Evolutionary conservation across 129 eudicot species (phyloP), one percentile per base, ranked within the genome.

Genomic region (Tagetes patula): DNA sequence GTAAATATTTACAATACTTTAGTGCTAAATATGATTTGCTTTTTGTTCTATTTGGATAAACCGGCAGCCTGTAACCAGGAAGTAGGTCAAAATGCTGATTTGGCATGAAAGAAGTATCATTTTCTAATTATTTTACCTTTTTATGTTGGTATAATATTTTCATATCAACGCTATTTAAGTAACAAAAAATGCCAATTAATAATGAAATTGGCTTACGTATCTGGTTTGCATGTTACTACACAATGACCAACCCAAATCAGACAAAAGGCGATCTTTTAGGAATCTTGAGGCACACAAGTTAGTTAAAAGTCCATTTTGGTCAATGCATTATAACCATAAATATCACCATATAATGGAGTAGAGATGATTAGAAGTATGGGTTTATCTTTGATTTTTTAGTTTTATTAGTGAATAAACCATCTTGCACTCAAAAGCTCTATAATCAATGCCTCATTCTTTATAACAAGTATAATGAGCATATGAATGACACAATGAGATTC

Each of bases 21-120:
- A 66, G 4, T 12, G 31, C 45, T 36, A 48, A 49, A 69, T 58
- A 8, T 58, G 8, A 32, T 32, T 55, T 10, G 34, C 2, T 58
- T 32, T 58, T 32, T 58, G 40, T 58, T 40, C 14, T 31, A 58
- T 32, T 32, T 32, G 39, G 64, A 32, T 58, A 39, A 58, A 5
- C 61, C 14, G 3, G 34, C 7, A 20, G 27, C 39, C 4, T 30
- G 10, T 32, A 20, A 4, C 27, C 3, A 0, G 62, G 62, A 30
- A 55, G 10, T 55, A 55, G 62, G 36, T 55, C 62, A 27, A 55
- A 55, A 55, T 55, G 62, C 62, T 55, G 62, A 30, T 30, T 55
- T 55, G 36, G 62, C 62, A 55, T 55, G 3, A 30, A 30, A 0
- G 62, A 30, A 3, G 32, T 27, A 30, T 27, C 37, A 2, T 55